Percentiles rank a stretch among this genome's conserved stretches.
phyloP scores from a whole-genome alignment of 192 early-diverging fungal genomes.

The Haplosporangium gracile region DNA sequence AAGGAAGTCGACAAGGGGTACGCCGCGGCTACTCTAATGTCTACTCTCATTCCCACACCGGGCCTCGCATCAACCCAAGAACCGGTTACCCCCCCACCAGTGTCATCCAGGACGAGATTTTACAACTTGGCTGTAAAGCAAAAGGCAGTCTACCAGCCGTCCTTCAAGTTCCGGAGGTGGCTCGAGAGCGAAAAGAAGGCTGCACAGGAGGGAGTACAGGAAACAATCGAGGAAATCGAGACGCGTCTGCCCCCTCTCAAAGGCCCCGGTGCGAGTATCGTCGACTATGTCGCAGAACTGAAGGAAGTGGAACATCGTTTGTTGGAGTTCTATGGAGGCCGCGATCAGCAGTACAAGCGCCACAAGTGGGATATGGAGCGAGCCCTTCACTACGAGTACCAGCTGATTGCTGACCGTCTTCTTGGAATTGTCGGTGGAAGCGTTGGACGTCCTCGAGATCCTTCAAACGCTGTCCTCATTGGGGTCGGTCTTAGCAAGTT shows the following conservation, averaged over 20 bases:
- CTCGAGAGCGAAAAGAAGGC: slow-evolving; percentile 11
- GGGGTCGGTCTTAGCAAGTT: not conserved
- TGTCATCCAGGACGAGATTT: not conserved
- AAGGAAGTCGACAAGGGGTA: not conserved
- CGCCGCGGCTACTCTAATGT: too few relatives aligned
- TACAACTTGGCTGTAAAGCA: slow-evolving; percentile 18
- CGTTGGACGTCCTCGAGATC: not conserved
- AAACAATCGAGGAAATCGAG: slow-evolving; percentile 19
- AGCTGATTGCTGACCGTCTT: slow-evolving; percentile 15
- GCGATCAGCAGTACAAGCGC: slow-evolving; percentile 5
- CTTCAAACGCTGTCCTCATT: not conserved
- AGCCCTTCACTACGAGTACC: slow-evolving; percentile 11
- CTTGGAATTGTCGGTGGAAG: slow-evolving; percentile 18
- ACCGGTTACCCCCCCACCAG: not conserved
- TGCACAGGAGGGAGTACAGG: not conserved
- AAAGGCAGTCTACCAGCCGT: slow-evolving; percentile 21
- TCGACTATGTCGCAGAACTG: slow-evolving; percentile 1
- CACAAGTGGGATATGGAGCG: slow-evolving; percentile 16
- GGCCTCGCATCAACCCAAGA: too few relatives aligned
- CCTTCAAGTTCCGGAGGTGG: slow-evolving; percentile 14
- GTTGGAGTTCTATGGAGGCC: slow-evolving; percentile 11
- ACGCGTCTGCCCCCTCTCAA: slow-evolving; percentile 20
- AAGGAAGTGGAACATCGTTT: slow-evolving; percentile 6
- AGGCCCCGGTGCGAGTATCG: slow-evolving; percentile 1
- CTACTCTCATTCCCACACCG: too few relatives aligned